Percentiles rank a stretch among this genome's conserved stretches.
phyloP scores from a whole-genome alignment of 352 stramenopile genomes.

The Phytophthora ramorum region DNA sequence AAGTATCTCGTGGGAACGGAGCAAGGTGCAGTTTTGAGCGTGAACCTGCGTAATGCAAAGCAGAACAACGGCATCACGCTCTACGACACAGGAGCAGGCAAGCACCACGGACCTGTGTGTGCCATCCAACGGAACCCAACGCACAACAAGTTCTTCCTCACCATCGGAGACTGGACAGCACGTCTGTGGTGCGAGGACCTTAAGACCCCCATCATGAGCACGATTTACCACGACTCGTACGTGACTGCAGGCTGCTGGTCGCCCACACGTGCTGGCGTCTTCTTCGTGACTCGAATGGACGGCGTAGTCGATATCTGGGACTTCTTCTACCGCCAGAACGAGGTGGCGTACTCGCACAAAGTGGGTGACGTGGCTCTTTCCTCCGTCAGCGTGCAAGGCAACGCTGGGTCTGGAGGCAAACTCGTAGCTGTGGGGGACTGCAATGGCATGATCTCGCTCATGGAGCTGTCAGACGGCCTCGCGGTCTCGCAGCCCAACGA shows the following conservation, averaged over 20 bases:
- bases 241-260: slow-evolving; percentile 97
- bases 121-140: slow-evolving; percentile 96
- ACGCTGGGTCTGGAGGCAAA: slow-evolving; percentile 87
- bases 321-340: slow-evolving; percentile 97
- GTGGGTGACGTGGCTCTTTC: slow-evolving; percentile 93
- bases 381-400: slow-evolving; percentile 94
- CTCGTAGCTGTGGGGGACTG: slow-evolving; percentile 95
- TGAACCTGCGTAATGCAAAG: slow-evolving; percentile 97
- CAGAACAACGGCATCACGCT: slow-evolving; percentile 97
- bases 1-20: slow-evolving; percentile 99
- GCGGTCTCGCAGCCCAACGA: slow-evolving; percentile 93
- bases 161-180: slow-evolving; percentile 97
- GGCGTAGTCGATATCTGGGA: slow-evolving; percentile 98
- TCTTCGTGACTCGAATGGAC: slow-evolving; percentile 97
- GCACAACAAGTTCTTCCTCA: slow-evolving; percentile 99
- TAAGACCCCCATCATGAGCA: slow-evolving; percentile 98
- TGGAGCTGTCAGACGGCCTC: slow-evolving; percentile 95
- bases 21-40: slow-evolving; percentile 94
- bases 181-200: slow-evolving; percentile 97
- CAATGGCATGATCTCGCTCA: slow-evolving; percentile 96
- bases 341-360: slow-evolving; percentile 98
- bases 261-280: slow-evolving; percentile 95
- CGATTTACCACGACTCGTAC: slow-evolving; percentile 96
- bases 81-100: slow-evolving; percentile 94
- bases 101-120: slow-evolving; percentile 97